Evolutionary conservation across 106 monocot genomes (phyloP).

Genomic region (Agapanthus africanus): DNA sequence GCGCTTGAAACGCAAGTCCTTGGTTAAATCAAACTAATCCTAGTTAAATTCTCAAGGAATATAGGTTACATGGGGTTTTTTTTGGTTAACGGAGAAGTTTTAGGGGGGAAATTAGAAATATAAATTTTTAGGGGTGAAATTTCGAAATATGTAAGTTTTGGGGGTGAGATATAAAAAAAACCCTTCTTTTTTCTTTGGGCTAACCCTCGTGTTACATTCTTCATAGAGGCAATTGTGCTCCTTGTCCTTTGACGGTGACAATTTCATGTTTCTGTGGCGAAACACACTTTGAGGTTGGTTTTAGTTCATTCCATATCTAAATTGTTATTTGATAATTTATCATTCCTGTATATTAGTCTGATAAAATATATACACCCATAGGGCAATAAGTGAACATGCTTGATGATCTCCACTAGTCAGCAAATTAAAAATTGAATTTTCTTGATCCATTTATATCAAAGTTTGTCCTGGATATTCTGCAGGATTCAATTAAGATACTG

Average conservation of each 20-base stretch:
- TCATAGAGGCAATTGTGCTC: constrained; percentile 80
- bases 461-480: not conserved
- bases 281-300: constrained; percentile 75
- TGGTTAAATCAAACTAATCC: too few species aligned
- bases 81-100: too few species aligned
- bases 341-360: not conserved
- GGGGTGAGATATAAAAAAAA: too few species aligned
- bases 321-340: not conserved
- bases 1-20: too few species aligned
- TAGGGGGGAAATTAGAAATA: too few species aligned
- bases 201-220: constrained; percentile 13
- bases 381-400: not conserved
- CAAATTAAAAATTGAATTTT: not conserved
- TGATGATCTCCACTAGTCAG: not conserved
- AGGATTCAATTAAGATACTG: not conserved
- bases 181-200: too few species aligned
- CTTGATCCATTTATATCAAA: not conserved
- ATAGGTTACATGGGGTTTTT: too few species aligned
- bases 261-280: constrained; percentile 85
- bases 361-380: not conserved
- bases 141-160: too few species aligned
- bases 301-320: constrained; percentile 2
- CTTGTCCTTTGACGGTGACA: constrained; percentile 86
- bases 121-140: too few species aligned
- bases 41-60: too few species aligned